Evolutionary conservation across 495 filamentous ascomycete species (phyloP).

Genomic region (Neurospora sp.): DNA sequence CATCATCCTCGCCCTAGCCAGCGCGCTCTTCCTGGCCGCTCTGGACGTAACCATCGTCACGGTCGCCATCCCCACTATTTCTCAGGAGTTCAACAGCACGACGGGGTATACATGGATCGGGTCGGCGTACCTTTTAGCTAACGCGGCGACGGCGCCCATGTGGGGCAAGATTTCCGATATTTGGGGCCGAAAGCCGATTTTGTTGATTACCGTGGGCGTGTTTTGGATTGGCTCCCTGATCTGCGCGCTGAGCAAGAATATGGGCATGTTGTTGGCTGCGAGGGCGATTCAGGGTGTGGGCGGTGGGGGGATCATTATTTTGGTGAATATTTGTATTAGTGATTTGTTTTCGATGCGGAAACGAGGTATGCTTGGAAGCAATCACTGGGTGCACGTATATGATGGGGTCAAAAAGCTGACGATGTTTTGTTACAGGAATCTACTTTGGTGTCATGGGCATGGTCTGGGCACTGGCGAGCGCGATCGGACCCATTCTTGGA

Average conservation of each 20-base stretch:
- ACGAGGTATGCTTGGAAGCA: slow-evolving; percentile 33
- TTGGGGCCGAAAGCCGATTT: slow-evolving; percentile 72
- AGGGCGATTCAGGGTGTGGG: slow-evolving; percentile 77
- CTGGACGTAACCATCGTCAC: slow-evolving; percentile 34
- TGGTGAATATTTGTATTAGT: slow-evolving; percentile 74
- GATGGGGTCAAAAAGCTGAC: neutral
- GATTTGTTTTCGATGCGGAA: slow-evolving; percentile 65
- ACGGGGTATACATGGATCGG: slow-evolving; percentile 73
- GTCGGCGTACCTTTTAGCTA: slow-evolving; percentile 59
- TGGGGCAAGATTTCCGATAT: slow-evolving; percentile 87
- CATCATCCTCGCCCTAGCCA: slow-evolving; percentile 35
- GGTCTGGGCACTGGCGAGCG: slow-evolving; percentile 44
- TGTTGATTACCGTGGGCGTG: slow-evolving; percentile 58
- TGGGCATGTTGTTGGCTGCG: slow-evolving; percentile 67
- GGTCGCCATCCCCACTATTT: slow-evolving; percentile 47
- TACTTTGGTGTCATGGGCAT: slow-evolving; percentile 42
- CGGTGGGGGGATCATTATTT: slow-evolving; percentile 67
- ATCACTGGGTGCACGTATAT: too few species aligned
- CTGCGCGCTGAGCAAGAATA: slow-evolving; percentile 53
- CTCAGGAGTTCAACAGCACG: slow-evolving; percentile 49
- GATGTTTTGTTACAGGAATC: slow-evolving; percentile 45
- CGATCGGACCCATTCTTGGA: slow-evolving; percentile 52
- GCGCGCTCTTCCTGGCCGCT: slow-evolving; percentile 44
- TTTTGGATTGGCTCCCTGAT: slow-evolving; percentile 74
- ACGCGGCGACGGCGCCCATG: slow-evolving; percentile 55